Evolutionary conservation across 176 grass and related monocot species (phyloP).

Genomic region (Areca catechu): DNA sequence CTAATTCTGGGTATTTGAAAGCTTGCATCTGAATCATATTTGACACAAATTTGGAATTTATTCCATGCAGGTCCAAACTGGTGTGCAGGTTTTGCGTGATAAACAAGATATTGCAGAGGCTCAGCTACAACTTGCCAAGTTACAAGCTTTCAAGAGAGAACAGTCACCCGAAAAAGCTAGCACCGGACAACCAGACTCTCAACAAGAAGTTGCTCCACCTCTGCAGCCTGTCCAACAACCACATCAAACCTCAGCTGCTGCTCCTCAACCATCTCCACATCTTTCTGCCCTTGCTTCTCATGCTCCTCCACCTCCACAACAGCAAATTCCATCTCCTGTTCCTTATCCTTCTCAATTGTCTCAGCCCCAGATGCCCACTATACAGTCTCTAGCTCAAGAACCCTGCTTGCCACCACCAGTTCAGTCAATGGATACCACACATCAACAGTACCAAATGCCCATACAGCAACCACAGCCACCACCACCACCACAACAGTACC

Average conservation of each 20-base stretch:
- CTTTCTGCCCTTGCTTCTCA: constrained; percentile 35
- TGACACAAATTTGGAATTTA: not conserved
- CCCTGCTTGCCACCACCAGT: constrained; percentile 26
- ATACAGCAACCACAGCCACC: constrained; percentile 21
- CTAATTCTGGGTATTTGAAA: too few relatives aligned
- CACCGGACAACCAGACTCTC: too few relatives aligned
- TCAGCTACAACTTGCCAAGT: constrained; percentile 58
- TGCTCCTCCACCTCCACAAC: not conserved
- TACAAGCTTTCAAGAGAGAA: constrained; percentile 42
- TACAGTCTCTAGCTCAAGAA: constrained; percentile 15
- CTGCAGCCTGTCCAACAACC: constrained; percentile 39
- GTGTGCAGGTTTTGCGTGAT: constrained; percentile 75
- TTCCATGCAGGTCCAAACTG: constrained; percentile 55
- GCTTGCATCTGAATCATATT: not conserved
- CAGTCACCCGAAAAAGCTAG: not conserved
- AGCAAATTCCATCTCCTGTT: constrained; percentile 23
- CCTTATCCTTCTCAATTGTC: constrained; percentile 24
- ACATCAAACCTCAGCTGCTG: constrained; percentile 24
- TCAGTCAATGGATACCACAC: constrained; percentile 34
- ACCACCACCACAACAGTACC: constrained; percentile 24
- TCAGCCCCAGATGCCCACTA: constrained; percentile 34
- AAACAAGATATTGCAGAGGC: constrained; percentile 76
- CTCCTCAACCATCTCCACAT: constrained; percentile 21
- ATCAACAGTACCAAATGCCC: constrained; percentile 46
- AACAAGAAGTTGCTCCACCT: not conserved